Percentiles rank a stretch among this genome's conserved stretches.
Evolutionary conservation across 331 rosid genomes (phyloP).

Genomic region (Pyracantha coccinea): DNA sequence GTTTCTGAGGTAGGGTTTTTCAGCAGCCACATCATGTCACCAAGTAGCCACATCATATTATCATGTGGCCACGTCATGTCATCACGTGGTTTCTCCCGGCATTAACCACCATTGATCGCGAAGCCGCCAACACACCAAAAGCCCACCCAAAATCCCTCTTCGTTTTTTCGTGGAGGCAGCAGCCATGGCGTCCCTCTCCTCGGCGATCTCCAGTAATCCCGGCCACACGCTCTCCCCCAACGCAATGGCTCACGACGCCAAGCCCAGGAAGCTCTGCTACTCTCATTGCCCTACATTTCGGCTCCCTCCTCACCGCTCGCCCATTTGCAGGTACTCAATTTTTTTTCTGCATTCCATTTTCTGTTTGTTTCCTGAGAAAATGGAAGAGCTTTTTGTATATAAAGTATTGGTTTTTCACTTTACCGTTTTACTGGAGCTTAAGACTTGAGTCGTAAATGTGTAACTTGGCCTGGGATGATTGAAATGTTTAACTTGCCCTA

Average conservation of each 20-base stretch:
- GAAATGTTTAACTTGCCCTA: not conserved
- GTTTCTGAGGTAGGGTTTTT: no score
- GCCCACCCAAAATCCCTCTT: no score
- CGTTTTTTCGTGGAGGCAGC: no score
- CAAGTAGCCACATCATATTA: no score
- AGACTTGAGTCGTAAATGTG: not conserved
- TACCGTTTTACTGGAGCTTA: not conserved
- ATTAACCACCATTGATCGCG: no score
- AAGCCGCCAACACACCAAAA: no score
- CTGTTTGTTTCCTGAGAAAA: not conserved
- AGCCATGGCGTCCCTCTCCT: slow-evolving; percentile 46
- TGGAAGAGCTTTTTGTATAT: not conserved
- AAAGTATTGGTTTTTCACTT: not conserved
- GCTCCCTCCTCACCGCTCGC: slow-evolving; percentile 13
- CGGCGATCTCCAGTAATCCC: slow-evolving; percentile 25
- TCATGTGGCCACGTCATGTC: no score
- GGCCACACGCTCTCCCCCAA: slow-evolving; percentile 10
- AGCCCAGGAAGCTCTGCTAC: slow-evolving; percentile 11
- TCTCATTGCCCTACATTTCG: slow-evolving; percentile 39
- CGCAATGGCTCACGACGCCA: slow-evolving; percentile 6
- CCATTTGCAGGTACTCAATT: slow-evolving; percentile 15
- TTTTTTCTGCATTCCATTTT: not conserved
- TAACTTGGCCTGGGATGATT: no score
- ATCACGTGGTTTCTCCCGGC: no score
- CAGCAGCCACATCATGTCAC: no score